phyloP scores from a whole-genome alignment of 2,329 filamentous ascomycete genomes.

The Blastomyces parvus region DNA sequence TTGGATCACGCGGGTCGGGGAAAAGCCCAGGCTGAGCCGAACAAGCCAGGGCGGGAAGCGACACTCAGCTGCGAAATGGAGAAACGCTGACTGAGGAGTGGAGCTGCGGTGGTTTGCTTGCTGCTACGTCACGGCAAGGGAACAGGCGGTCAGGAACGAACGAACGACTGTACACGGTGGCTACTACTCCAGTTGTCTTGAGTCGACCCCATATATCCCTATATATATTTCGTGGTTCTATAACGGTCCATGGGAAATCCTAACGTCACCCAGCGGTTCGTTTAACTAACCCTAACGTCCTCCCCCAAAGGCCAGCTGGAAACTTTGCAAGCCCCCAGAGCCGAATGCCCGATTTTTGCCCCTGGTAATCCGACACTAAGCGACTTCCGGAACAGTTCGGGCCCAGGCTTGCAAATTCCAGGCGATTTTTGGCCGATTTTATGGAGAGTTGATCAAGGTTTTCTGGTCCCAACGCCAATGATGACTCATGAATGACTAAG shows the following conservation, averaged over 20 bases:
- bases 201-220: not conserved
- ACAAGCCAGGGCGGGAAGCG: not conserved
- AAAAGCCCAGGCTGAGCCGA: not conserved
- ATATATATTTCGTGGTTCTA: not conserved
- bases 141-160: not conserved
- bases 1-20: not conserved
- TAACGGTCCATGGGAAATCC: not conserved
- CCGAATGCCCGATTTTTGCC: not conserved
- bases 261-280: not conserved
- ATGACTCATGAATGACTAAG: not conserved
- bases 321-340: not conserved
- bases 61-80: no score
- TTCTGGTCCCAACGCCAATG: no score
- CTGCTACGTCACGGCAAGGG: not conserved
- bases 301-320: not conserved
- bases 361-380: not conserved
- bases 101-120: not conserved
- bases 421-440: not conserved
- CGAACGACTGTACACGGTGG: not conserved
- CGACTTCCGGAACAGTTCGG: not conserved
- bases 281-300: not conserved
- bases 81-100: no score
- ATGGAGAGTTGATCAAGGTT: no score
- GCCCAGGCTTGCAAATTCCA: not conserved
- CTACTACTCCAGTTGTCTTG: not conserved